Evolutionary conservation across 2,329 filamentous ascomycete species (phyloP), one percentile per base, ranked within the genome.

Genomic region (Pseudopithomyces maydicus): DNA sequence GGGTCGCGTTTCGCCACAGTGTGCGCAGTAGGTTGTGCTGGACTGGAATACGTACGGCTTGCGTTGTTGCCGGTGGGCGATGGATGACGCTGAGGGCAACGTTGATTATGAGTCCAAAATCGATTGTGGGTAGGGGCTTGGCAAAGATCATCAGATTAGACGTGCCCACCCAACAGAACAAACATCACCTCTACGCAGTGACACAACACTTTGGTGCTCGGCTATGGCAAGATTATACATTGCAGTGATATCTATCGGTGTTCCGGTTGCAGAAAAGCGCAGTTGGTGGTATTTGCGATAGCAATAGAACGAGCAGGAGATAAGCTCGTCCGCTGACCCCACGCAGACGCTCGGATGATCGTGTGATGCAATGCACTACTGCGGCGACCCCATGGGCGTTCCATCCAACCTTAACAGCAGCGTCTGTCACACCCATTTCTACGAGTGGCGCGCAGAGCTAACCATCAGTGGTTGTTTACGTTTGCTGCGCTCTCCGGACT

Each of bases 31-130:
- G 20, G 1, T 41, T 48, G 48, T 47, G 49, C 52, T 52, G 52
- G 19, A 52, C 47, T 53, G 59, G 59, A 47, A 63, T 69, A 76
- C 72, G 68, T 72, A 75, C 73, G 71, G 65, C 59, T 67, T 69
- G 68, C 58, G 59, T 63, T 66, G 55, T 57, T 45, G 8, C 29
- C 47, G 19, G 42, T 70, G 69, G 66, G 26, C 12, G 26, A 33
- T 15, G 5, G 36, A 64, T 71, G 71, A 69, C 65, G 70, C 61
- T 63, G 61, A 61, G 61, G 62, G 58, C 64, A 63, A 59, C 69
- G 65, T 62, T 64, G 64, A 57, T 56, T 65, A 61, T 48, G 63
- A 54, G 54, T 64, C 61, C 62, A 70, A 64, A 64, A 65, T 65
- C 59, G 62, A 52, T 58, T 73, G 70, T 67, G 64, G 62, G 19